phyloP scores from a whole-genome alignment of 345 rosid species.

The Salix viminalis region DNA sequence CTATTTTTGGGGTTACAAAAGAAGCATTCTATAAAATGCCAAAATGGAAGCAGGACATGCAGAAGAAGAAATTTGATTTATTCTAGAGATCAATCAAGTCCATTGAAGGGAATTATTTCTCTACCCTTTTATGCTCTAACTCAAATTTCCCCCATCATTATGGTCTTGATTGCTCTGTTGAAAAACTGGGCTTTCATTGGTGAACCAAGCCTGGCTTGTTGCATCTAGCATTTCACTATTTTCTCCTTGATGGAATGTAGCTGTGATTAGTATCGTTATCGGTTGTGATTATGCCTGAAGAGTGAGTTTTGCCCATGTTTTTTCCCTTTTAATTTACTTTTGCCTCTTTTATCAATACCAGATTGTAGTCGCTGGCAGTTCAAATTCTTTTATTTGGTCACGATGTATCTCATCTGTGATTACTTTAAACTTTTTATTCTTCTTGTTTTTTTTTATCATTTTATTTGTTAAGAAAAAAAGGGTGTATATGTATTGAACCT shows the following conservation, averaged over 20 bases:
- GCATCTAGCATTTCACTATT: conserved; percentile 18
- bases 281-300: conserved; percentile 38
- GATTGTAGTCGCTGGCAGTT: conserved; percentile 31
- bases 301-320: conserved; percentile 23
- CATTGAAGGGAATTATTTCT: conserved; percentile 12
- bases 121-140: conserved; percentile 17
- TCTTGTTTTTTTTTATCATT: neutral
- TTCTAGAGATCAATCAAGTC: conserved; percentile 37
- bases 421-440: conserved; percentile 7
- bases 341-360: conserved; percentile 26
- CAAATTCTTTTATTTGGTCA: conserved; percentile 31
- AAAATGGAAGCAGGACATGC: conserved; percentile 95
- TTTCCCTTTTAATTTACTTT: neutral
- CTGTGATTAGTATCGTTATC: conserved; percentile 18
- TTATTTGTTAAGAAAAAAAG: conserved; percentile 14
- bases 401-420: conserved; percentile 28
- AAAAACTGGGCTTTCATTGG: conserved; percentile 15
- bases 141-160: neutral
- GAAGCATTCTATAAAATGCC: conserved; percentile 79
- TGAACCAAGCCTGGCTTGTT: conserved; percentile 17
- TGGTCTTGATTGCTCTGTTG: conserved; percentile 9
- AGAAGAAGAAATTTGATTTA: conserved; percentile 75
- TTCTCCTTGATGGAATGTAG: conserved; percentile 12
- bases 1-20: conserved; percentile 64
- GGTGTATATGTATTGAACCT: conserved; percentile 30